These are phyloP conservation scores for Xylariaceae sp. DNA, from an alignment of 2,329 filamentous ascomycete species.

Conservation along the genomic window DNA sequence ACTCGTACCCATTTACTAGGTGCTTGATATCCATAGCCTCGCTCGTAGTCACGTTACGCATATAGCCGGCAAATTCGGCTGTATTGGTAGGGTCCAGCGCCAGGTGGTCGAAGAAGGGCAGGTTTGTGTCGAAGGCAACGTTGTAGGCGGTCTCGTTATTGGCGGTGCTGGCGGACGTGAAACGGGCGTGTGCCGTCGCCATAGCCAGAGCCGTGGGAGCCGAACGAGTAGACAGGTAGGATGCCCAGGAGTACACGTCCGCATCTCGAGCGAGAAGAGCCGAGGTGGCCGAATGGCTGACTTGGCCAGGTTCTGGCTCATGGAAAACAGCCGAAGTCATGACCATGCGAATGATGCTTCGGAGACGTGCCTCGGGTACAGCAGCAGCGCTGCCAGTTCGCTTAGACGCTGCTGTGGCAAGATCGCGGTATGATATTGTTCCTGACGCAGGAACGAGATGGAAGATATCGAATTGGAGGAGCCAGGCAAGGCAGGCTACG, in stretches of 20 bases:
- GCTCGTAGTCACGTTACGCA: background rate
- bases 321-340: background rate
- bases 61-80: constrained; percentile 1
- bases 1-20: background rate
- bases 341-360: constrained; percentile 3
- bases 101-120: constrained; percentile 7
- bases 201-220: background rate
- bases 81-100: background rate
- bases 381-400: background rate
- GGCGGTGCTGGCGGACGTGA: background rate
- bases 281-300: background rate
- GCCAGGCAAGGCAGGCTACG: background rate
- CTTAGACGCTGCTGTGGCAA: background rate
- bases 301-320: background rate
- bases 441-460: background rate
- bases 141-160: constrained; percentile 11
- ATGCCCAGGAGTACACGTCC: background rate
- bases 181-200: background rate
- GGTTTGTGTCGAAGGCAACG: background rate
- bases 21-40: background rate
- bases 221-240: background rate
- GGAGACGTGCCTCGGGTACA: background rate
- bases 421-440: background rate
- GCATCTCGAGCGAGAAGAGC: background rate
- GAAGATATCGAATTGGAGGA: constrained; percentile 2